A percentile compares a stretch with the other conserved stretches of the same genome.
Evolutionary conservation across 148 eudicot genomes (phyloP).

Genomic region (Rhododendron vialii): DNA sequence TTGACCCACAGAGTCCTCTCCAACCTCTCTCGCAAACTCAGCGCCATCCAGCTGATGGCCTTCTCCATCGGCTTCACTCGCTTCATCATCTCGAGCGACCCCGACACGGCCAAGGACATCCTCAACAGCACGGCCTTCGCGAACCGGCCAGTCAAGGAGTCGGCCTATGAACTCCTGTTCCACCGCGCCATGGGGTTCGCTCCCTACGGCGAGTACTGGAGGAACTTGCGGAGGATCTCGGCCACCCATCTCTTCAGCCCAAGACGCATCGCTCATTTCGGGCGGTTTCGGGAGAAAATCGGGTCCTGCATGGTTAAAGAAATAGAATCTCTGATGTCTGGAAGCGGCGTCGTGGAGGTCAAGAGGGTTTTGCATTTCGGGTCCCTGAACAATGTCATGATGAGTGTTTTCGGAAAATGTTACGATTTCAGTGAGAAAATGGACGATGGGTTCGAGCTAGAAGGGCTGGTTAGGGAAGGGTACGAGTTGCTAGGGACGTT

Average conservation of each 20-base stretch:
- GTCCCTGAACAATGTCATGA: conserved; percentile 84
- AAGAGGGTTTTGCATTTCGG: conserved; percentile 58
- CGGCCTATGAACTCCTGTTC: conserved; percentile 74
- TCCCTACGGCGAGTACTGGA: conserved; percentile 84
- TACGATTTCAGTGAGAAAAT: conserved; percentile 30
- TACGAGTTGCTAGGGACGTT: conserved; percentile 72
- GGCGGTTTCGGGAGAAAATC: conserved; percentile 29
- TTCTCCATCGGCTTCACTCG: conserved; percentile 83
- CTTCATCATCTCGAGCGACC: conserved; percentile 55
- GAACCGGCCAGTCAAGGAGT: conserved; percentile 82
- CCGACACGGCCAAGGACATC: conserved; percentile 74
- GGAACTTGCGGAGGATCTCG: conserved; percentile 62
- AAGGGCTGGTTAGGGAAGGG: conserved; percentile 72
- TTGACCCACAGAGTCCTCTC: conserved; percentile 52
- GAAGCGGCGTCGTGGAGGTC: conserved; percentile 40
- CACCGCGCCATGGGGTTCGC: conserved; percentile 95
- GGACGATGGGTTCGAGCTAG: conserved; percentile 30
- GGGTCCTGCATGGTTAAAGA: conserved; percentile 44
- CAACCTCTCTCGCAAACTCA: conserved; percentile 13
- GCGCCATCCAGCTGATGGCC: conserved; percentile 53
- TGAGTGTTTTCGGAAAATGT: conserved; percentile 67
- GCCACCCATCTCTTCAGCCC: conserved; percentile 71
- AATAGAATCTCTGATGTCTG: conserved; percentile 26
- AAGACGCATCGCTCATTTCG: conserved; percentile 33
- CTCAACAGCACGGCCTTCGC: conserved; percentile 64